Conservation (phyloP, 306 rosid species). For the Potentilla sterilis region DNA sequence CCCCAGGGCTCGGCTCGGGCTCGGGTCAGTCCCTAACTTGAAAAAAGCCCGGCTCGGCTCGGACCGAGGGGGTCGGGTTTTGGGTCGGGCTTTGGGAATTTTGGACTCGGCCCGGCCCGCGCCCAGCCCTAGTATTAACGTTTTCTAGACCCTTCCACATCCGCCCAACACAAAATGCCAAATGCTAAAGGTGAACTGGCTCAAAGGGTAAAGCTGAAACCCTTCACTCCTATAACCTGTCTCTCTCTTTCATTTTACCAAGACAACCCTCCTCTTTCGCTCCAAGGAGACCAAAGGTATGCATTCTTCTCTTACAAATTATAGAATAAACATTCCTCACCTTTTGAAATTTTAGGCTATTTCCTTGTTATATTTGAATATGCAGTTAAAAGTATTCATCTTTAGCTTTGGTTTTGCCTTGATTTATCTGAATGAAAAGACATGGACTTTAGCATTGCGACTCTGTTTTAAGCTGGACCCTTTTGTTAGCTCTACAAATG, state of each 20-base stretch:
- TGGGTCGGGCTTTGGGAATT: too few relatives aligned
- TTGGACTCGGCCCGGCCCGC: too few relatives aligned
- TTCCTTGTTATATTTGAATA: not conserved
- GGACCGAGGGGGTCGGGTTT: too few relatives aligned
- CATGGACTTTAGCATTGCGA: not conserved
- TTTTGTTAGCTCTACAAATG: not conserved
- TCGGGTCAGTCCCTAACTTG: too few relatives aligned
- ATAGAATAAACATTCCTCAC: not conserved
- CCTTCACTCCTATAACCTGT: not conserved
- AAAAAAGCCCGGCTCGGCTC: too few relatives aligned
- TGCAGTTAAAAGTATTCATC: not conserved
- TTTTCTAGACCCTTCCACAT: too few relatives aligned
- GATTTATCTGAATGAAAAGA: not conserved
- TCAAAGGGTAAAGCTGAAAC: not conserved
- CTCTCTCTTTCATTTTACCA: not conserved
- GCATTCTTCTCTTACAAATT: not conserved
- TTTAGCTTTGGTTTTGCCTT: not conserved
- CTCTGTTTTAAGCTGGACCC: not conserved
- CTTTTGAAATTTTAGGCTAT: too few relatives aligned
- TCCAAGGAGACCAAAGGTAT: not conserved
- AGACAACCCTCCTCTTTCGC: too few relatives aligned
- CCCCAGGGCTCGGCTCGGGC: too few relatives aligned
- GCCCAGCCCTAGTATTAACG: too few relatives aligned
- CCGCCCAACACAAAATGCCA: too few relatives aligned
- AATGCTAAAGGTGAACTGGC: not conserved